Evolutionary conservation across 2,329 filamentous ascomycete species (phyloP), one percentile per base, ranked within the genome.

Genomic region (Monosporascus sp.): DNA sequence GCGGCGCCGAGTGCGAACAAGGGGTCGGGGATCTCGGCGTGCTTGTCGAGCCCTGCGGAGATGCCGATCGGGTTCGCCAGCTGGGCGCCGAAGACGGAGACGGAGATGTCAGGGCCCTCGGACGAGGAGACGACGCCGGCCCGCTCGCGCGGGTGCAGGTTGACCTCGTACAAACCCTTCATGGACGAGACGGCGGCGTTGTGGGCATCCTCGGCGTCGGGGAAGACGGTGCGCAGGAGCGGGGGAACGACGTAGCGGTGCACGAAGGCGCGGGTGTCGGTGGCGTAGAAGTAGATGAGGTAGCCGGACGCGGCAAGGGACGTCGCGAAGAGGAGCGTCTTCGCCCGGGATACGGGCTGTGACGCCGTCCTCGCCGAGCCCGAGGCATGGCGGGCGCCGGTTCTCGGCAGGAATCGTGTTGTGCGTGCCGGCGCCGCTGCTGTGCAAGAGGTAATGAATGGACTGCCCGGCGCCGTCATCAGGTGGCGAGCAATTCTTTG

Each of bases 11-110:
- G 75, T 7, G 86, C 90, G 67, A 97, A 89, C 37, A 99, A 78
- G 15, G 86, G 81, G 63, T 93, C 88, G 1, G 92, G 89, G 51
- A 97, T 86, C 57, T 96, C 90, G 51, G 87, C 94, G 66, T 96
- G 83, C 77, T 99, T 97, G 76, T 97, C 94, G 44, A 99, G 84
- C 9, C 94, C 94, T 5, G 90, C 94, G n/a, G 90, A 95, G 58
- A 95, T 96, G 53, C 88, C 94, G 63, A 99, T 85, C 1, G 94
- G 94, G 72, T 97, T 97, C 63, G 82, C 77, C 47, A 99, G 74
- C 4, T 75, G 79, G 57, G 87, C 82, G 37, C 88, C 90, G 67
- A 96, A 97, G 20, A 97, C 86, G 14, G 67, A 67, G 15, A 76
- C 65, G 7, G 70, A 67, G 35, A 80, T 62, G 49, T 71, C 74